Evolutionary conservation across 495 filamentous ascomycete genomes (phyloP).

Genomic region (Aspergillus coremiiformis): DNA sequence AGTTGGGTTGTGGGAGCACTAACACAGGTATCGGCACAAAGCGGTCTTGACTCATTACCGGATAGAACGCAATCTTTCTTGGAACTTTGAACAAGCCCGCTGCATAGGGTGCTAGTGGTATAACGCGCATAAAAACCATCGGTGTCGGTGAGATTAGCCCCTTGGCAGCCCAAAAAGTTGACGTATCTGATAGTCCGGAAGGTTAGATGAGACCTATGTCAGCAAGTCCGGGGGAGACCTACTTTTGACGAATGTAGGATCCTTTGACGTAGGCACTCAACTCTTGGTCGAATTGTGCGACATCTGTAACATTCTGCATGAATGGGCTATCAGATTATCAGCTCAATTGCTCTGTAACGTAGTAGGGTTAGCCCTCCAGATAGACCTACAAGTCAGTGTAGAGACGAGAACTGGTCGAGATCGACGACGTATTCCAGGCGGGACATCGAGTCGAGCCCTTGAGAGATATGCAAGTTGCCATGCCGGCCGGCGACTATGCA

Average conservation of each 20-base stretch:
- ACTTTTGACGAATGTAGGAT: slow-evolving; percentile 73
- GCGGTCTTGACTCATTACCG: slow-evolving; percentile 54
- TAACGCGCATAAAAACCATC: slow-evolving; percentile 86
- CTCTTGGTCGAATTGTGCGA: slow-evolving; percentile 69
- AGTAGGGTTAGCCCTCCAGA: not conserved
- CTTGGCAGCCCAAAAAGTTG: slow-evolving; percentile 68
- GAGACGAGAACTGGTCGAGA: slow-evolving; percentile 63
- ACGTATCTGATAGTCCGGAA: slow-evolving; percentile 25
- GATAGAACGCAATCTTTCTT: slow-evolving; percentile 61
- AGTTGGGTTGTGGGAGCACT: slow-evolving; percentile 23
- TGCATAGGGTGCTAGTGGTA: slow-evolving; percentile 89
- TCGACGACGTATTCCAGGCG: slow-evolving; percentile 73
- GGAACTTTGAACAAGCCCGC: slow-evolving; percentile 90
- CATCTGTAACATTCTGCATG: slow-evolving; percentile 68
- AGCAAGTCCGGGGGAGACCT: slow-evolving; percentile 17
- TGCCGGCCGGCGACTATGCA: slow-evolving; percentile 15
- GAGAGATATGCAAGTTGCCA: slow-evolving; percentile 68
- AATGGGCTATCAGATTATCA: slow-evolving; percentile 62
- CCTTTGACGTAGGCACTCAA: slow-evolving; percentile 65
- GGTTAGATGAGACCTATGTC: not conserved
- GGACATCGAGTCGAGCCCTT: slow-evolving; percentile 70
- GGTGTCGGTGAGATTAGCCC: slow-evolving; percentile 72
- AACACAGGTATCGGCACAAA: slow-evolving; percentile 91
- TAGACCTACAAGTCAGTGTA: slow-evolving; percentile 69
- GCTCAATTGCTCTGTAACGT: slow-evolving; percentile 10